Evolutionary conservation across 1,139 yeast genomes (phyloP).

Genomic region (Scheffersomyces insectosa): DNA sequence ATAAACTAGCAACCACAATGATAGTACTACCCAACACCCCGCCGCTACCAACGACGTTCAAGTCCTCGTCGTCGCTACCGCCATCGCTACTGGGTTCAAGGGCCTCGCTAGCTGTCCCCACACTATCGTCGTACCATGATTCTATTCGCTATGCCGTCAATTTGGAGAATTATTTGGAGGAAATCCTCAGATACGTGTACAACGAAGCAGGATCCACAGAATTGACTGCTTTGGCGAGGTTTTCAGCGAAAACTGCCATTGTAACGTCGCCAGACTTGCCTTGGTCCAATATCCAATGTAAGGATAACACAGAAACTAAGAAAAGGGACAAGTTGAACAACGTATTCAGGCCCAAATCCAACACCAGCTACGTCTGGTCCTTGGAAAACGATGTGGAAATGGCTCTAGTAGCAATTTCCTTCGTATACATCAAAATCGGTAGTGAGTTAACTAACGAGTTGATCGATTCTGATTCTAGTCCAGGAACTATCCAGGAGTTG

Average conservation of each 20-base stretch:
- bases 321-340: slow-evolving; percentile 2
- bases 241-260: not conserved
- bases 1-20: slow-evolving; percentile 7
- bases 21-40: slow-evolving; percentile 18
- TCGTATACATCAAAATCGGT: slow-evolving; percentile 36
- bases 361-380: slow-evolving; percentile 23
- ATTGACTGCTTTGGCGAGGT: not conserved
- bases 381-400: slow-evolving; percentile 32
- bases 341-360: not conserved
- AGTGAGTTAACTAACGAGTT: slow-evolving; percentile 39
- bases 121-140: slow-evolving; percentile 22
- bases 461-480: slow-evolving; percentile 22
- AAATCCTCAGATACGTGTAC: slow-evolving; percentile 16
- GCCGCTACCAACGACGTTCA: slow-evolving; percentile 9
- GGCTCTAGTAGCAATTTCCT: slow-evolving; percentile 23
- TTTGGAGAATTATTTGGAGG: slow-evolving; percentile 36
- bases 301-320: not conserved
- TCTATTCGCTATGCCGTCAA: slow-evolving; percentile 32
- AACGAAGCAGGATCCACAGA: not conserved
- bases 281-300: slow-evolving; percentile 13
- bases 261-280: slow-evolving; percentile 10
- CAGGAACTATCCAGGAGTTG: slow-evolving; percentile 10
- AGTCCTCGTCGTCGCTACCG: not conserved
- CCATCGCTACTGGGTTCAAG: slow-evolving; percentile 5
- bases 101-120: slow-evolving; percentile 5